phyloP scores from a whole-genome alignment of 441 rosid genomes.

The Theobroma grandiflorum region DNA sequence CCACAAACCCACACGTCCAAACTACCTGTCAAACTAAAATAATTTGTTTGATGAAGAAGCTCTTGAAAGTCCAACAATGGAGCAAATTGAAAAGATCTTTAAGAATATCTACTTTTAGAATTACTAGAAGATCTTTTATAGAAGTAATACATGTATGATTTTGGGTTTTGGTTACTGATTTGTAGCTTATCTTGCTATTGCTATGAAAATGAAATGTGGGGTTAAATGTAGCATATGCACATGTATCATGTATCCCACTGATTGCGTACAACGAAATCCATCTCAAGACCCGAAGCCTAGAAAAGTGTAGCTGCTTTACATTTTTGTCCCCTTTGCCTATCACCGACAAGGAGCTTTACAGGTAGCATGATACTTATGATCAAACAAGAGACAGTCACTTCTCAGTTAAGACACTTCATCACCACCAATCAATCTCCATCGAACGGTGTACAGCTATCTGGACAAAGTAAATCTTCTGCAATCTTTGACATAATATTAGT shows the following conservation, averaged over 20 bases:
- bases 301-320: background rate
- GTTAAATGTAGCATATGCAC: background rate
- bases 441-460: conserved; percentile 1
- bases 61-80: background rate
- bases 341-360: conserved; percentile 18
- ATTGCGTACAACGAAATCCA: background rate
- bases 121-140: background rate
- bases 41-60: background rate
- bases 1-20: background rate
- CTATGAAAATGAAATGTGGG: conserved; percentile 11
- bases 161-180: background rate
- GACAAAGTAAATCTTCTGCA: conserved; percentile 7
- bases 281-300: background rate
- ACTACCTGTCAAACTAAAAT: background rate
- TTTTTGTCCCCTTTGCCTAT: background rate
- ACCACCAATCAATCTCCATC: conserved; percentile 21
- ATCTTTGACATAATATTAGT: background rate
- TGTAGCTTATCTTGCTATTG: background rate
- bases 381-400: background rate
- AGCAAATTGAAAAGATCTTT: background rate
- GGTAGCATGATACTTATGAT: background rate
- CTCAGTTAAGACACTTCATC: background rate
- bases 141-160: background rate
- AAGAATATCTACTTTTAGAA: background rate
- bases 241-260: conserved; percentile 15